These are phyloP conservation scores for Coemansia sp. DNA, from an alignment of 192 early-diverging fungal genomes.

Conservation along the genomic window DNA sequence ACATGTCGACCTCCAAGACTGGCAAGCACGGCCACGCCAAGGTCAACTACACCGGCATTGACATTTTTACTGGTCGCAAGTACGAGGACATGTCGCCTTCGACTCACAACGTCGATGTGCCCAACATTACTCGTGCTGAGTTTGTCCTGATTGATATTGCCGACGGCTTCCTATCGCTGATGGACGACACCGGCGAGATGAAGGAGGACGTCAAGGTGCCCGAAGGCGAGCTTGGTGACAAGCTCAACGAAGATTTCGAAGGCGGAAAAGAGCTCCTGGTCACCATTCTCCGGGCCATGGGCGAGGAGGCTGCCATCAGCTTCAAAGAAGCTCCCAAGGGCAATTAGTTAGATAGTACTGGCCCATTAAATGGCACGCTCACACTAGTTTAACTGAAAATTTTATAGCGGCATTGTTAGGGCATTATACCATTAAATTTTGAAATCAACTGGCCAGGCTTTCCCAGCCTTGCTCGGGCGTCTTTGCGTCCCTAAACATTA, in stretches of 20 bases:
- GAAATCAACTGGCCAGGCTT: constrained; percentile 7
- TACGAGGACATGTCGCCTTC: constrained; percentile 99
- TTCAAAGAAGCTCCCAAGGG: constrained; percentile 57
- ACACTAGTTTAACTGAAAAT: too few species aligned
- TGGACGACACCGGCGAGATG: constrained; percentile 68
- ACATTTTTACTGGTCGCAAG: constrained; percentile 99
- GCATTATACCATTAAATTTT: not conserved
- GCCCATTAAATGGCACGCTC: too few species aligned
- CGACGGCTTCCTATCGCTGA: constrained; percentile 66
- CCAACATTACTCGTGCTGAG: constrained; percentile 84
- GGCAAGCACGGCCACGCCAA: constrained; percentile 99
- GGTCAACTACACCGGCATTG: constrained; percentile 89
- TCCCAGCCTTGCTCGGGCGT: constrained; percentile 35
- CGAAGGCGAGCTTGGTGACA: constrained; percentile 73
- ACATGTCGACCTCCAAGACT: constrained; percentile 99
- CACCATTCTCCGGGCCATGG: constrained; percentile 85
- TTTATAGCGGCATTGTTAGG: too few species aligned
- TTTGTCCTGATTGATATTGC: constrained; percentile 83
- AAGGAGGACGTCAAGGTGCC: constrained; percentile 98
- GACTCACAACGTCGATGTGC: constrained; percentile 99
- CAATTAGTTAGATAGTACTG: too few species aligned
- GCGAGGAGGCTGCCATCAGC: constrained; percentile 80
- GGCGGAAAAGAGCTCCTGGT: constrained; percentile 79
- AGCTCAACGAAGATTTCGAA: constrained; percentile 69
- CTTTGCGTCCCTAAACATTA: constrained; percentile 66